These are phyloP conservation scores for Crithidia acanthocephali DNA, from an alignment of 208 protist genomes.

Conservation along the genomic window DNA sequence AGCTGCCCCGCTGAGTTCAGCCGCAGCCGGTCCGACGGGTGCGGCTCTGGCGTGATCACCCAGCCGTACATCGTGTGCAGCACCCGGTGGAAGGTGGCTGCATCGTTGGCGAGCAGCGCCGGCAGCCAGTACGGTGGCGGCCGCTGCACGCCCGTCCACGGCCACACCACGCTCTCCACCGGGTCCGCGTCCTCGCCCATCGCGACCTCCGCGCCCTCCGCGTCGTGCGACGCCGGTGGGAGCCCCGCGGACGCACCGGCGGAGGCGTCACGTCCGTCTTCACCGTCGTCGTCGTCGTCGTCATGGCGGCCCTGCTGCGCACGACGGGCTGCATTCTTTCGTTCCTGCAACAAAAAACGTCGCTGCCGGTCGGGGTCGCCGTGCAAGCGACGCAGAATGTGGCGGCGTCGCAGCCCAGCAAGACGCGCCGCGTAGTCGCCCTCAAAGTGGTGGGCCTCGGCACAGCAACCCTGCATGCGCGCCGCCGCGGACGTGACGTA, in stretches of 20 bases:
- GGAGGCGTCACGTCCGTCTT: conserved; percentile 13
- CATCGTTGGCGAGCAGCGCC: conserved; percentile 67
- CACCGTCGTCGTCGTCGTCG: conserved; percentile 29
- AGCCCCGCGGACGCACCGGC: neutral
- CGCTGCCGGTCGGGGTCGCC: conserved; percentile 17
- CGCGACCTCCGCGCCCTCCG: neutral
- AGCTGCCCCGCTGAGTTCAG: conserved; percentile 16
- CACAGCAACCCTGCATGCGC: conserved; percentile 21
- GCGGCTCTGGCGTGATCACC: conserved; percentile 46
- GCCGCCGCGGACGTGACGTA: neutral
- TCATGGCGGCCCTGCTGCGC: neutral
- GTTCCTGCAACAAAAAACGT: conserved; percentile 23
- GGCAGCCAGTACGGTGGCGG: conserved; percentile 71
- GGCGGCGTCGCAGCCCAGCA: conserved; percentile 20
- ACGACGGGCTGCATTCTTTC: conserved; percentile 3
- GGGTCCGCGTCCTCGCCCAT: conserved; percentile 31
- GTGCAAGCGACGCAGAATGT: conserved; percentile 39
- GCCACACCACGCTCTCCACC: conserved; percentile 17
- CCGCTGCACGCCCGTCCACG: conserved; percentile 19
- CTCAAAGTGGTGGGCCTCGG: conserved; percentile 27
- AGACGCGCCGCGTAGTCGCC: conserved; percentile 30
- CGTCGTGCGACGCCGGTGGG: neutral
- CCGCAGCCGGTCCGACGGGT: conserved; percentile 30
- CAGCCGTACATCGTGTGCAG: conserved; percentile 79
- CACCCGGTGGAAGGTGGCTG: conserved; percentile 50